Evolutionary conservation across 116 monocot genomes (phyloP), one percentile per base, ranked within the genome.

Genomic region (Zostera marina): DNA sequence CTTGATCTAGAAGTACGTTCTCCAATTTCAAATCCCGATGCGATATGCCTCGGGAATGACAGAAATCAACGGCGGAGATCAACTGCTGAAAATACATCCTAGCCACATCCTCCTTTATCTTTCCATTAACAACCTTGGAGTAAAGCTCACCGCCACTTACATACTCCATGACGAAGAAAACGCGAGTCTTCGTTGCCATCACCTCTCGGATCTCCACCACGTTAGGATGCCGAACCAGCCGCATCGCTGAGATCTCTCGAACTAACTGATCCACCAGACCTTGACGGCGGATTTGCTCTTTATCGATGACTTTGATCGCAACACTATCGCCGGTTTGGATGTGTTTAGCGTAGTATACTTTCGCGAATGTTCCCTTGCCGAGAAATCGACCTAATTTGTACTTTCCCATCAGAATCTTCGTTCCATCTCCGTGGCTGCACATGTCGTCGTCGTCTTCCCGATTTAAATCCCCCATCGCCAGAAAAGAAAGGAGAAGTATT

Each of bases 1-100:
- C 56, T 7, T 77, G 72, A 62, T 85, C 85, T 43, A 88, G 75
- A 21, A 79, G 71, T 12, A 88, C 70, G 51, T 88, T 83, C 63
- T 83, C 83, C 15, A 77, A 70, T 69, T 88, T 88, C 25, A 88
- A 71, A 41, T 88, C 88, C 42, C 88, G 72, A 65, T 84, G 84
- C 59, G 60, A 84, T 32, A 84, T 79, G 38, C 84, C 84, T 40
- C 77, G 73, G 11, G 66, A 53, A 47, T 84, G 84, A 58, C 84
- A 84, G 57, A 79, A 84, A 19, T 84, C 79, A 17, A 84, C 74
- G 42, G 84, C 84, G 41, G 84, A 80, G 60, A 84, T 38, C 25
- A 85, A 74, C 70, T 80, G 80, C 13, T 67, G 59, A 74, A 85
- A 85, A 64, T 80, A 85, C 45, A 24, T 58, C 22, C 74, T 74